These are phyloP conservation scores for Fonsecaea nubica DNA, from an alignment of 2,329 filamentous ascomycete species.

Conservation along the genomic window DNA sequence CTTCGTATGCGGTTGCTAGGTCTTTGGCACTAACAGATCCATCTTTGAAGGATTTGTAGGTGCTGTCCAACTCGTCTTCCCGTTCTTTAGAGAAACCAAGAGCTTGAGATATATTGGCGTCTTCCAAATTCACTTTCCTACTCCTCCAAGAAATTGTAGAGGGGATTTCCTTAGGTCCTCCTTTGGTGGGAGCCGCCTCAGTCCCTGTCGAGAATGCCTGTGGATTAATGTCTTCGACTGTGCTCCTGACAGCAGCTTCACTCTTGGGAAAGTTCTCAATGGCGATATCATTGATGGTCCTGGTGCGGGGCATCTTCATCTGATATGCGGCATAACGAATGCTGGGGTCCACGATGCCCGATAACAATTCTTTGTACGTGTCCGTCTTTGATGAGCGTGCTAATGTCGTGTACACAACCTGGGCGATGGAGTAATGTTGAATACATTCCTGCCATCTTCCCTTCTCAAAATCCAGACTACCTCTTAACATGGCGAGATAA, in stretches of 20 bases:
- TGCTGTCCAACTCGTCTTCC: conserved; percentile 56
- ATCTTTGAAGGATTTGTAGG: conserved; percentile 27
- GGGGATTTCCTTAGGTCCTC: conserved; percentile 62
- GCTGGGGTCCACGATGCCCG: conserved; percentile 86
- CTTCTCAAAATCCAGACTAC: conserved; percentile 83
- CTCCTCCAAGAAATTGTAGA: conserved; percentile 85
- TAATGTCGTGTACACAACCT: conserved; percentile 82
- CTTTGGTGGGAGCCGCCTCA: conserved; percentile 59
- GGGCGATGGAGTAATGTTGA: conserved; percentile 74
- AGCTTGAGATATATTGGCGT: conserved; percentile 87
- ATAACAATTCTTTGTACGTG: conserved; percentile 82
- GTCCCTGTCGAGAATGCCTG: conserved; percentile 61
- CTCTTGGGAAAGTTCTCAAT: conserved; percentile 76
- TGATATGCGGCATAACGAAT: conserved; percentile 95
- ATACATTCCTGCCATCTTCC: conserved; percentile 83
- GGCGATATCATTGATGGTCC: conserved; percentile 79
- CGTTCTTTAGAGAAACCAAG: conserved; percentile 71
- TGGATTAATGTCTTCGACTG: conserved; percentile 74
- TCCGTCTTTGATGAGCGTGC: conserved; percentile 72
- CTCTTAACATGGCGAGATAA: conserved; percentile 78
- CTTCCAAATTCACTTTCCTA: conserved; percentile 84
- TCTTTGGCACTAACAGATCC: conserved; percentile 62
- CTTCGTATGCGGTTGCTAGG: conserved; percentile 86
- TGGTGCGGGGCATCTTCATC: conserved; percentile 82
- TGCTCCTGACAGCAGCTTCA: conserved; percentile 62